These are phyloP conservation scores for Amylocarpus encephaloides DNA, from an alignment of 2,329 filamentous ascomycete genomes.

Conservation along the genomic window DNA sequence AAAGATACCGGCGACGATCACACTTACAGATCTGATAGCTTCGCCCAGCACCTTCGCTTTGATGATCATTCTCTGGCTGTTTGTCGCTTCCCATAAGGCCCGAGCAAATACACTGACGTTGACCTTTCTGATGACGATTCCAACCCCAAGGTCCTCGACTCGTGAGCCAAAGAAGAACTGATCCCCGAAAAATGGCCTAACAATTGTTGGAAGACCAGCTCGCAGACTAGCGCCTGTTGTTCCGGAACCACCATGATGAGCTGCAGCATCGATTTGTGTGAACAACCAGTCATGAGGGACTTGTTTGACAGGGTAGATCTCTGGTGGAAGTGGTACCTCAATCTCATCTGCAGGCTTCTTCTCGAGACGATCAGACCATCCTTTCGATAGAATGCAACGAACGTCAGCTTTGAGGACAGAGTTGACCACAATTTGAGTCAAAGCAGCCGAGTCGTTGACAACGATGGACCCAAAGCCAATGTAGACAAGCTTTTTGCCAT, in stretches of 20 bases:
- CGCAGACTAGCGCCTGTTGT: constrained; percentile 91
- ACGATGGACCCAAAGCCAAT: constrained; percentile 97
- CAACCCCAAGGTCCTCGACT: constrained; percentile 89
- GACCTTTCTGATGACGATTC: constrained; percentile 81
- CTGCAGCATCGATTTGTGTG: constrained; percentile 83
- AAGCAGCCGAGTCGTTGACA: constrained; percentile 77
- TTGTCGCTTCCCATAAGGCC: constrained; percentile 85
- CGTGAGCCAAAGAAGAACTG: constrained; percentile 92
- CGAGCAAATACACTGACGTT: constrained; percentile 80
- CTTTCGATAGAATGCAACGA: constrained; percentile 89
- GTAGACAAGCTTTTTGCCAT: constrained; percentile 89
- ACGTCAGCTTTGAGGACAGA: constrained; percentile 88
- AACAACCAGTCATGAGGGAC: constrained; percentile 98
- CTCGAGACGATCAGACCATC: constrained; percentile 83
- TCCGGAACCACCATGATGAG: constrained; percentile 89
- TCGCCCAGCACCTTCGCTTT: constrained; percentile 79
- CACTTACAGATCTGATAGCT: constrained; percentile 73
- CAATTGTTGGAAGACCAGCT: constrained; percentile 86
- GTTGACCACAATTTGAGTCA: constrained; percentile 90
- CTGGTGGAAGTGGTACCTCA: constrained; percentile 63
- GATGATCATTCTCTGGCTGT: constrained; percentile 83
- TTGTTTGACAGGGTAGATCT: constrained; percentile 82
- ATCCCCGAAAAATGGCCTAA: constrained; percentile 95
- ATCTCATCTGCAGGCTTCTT: constrained; percentile 47
- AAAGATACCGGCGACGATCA: neutral